Conservation (phyloP, 2,329 filamentous ascomycete species). For the Stemphylium vesicarium region DNA sequence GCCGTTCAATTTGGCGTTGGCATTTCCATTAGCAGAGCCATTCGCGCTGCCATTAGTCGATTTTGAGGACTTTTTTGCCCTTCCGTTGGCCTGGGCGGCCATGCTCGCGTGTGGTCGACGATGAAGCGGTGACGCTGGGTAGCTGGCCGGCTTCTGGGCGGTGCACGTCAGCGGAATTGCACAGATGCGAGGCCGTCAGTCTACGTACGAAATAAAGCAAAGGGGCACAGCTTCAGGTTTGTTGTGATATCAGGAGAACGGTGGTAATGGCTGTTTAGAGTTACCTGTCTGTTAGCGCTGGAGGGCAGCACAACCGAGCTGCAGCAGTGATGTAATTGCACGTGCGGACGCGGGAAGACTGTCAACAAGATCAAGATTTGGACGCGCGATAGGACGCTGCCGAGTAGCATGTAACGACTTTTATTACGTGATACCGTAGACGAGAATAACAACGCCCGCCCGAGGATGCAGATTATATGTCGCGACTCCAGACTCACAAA, state of each 20-base stretch:
- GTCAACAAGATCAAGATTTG: slow-evolving; percentile 16
- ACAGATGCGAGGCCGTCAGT: not conserved
- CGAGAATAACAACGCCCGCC: not conserved
- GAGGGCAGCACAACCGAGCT: slow-evolving; percentile 26
- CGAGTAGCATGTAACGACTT: not conserved
- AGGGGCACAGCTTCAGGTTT: slow-evolving; percentile 8
- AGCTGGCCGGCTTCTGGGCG: slow-evolving; percentile 3
- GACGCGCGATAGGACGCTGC: slow-evolving; percentile 1
- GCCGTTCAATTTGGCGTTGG: slow-evolving; percentile 37
- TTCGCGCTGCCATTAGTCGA: slow-evolving; percentile 31
- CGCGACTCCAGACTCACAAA: not conserved
- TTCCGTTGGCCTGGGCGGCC: slow-evolving; percentile 47
- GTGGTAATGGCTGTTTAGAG: slow-evolving; percentile 16
- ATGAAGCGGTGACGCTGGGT: slow-evolving; percentile 10
- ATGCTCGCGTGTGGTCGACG: slow-evolving; percentile 33
- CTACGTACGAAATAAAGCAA: slow-evolving; percentile 10
- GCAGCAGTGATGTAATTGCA: slow-evolving; percentile 37
- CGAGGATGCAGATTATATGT: not conserved
- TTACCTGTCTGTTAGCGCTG: slow-evolving; percentile 19
- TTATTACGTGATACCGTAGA: not conserved
- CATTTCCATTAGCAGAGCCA: slow-evolving; percentile 34
- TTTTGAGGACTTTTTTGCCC: slow-evolving; percentile 46
- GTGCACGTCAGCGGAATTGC: slow-evolving; percentile 1
- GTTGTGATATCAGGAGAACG: slow-evolving; percentile 18
- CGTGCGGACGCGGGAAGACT: slow-evolving; percentile 31